Conservation (phyloP, 1,284 basidiomycete genomes). For the Somion occarium region DNA sequence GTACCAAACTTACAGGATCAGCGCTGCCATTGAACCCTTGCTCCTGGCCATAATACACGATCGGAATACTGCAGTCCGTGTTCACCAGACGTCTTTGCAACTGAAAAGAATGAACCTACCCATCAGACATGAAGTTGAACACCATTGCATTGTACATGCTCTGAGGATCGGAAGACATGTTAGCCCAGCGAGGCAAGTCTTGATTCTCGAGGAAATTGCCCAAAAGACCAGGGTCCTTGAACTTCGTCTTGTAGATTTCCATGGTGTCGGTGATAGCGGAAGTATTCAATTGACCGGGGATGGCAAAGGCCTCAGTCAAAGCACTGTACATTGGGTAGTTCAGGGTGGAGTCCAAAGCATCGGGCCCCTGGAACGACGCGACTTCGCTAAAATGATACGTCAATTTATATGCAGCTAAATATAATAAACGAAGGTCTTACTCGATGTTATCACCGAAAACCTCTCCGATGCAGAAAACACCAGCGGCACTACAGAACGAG, state of each 20-base stretch:
- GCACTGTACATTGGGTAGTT: constrained; percentile 52
- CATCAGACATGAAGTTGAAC: constrained; percentile 31
- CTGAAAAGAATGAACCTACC: constrained; percentile 26
- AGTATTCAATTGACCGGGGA: constrained; percentile 30
- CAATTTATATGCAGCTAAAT: background rate
- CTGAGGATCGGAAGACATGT: constrained; percentile 34
- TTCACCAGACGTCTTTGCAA: constrained; percentile 10
- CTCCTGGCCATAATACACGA: constrained; percentile 54
- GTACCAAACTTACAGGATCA: constrained; percentile 17
- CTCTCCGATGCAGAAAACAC: constrained; percentile 85
- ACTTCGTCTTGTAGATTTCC: constrained; percentile 27
- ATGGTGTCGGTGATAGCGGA: constrained; percentile 28
- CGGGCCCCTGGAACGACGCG: constrained; percentile 24
- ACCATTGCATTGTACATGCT: constrained; percentile 33
- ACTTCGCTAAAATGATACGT: constrained; percentile 16
- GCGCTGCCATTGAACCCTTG: constrained; percentile 41
- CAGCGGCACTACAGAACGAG: constrained; percentile 62
- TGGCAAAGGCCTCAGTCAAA: constrained; percentile 33
- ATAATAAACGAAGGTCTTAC: constrained; percentile 28
- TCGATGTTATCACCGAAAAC: constrained; percentile 60
- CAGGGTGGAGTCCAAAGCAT: constrained; percentile 44
- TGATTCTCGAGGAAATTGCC: constrained; percentile 62
- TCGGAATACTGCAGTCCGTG: constrained; percentile 41
- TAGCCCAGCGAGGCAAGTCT: constrained; percentile 47
- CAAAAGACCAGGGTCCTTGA: constrained; percentile 32